Percentiles rank a stretch among this genome's conserved stretches.
Conservation (phyloP, 768 basidiomycete genomes). For the Lanmaoa rubissima region DNA sequence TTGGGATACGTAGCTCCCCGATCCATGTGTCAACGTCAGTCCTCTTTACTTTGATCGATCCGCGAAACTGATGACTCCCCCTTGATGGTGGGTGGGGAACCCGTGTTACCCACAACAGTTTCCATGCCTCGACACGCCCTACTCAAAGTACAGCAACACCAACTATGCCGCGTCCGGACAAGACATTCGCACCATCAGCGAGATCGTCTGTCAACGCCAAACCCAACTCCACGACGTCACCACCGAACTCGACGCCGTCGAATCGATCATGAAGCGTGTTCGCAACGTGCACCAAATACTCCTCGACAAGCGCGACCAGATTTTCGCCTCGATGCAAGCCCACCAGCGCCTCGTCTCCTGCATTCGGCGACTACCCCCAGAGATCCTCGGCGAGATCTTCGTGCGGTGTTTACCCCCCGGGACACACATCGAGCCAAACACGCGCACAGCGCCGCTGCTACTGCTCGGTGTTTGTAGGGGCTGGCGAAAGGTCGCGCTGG, state of each 20-base stretch:
- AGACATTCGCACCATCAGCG: constrained; percentile 9
- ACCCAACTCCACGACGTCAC: constrained; percentile 15
- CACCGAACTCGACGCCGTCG: constrained; percentile 12
- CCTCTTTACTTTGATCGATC: background rate
- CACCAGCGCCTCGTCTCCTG: constrained; percentile 25
- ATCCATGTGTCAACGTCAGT: constrained; percentile 12
- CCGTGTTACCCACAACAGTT: background rate
- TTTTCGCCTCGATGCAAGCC: constrained; percentile 14
- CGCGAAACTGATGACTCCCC: background rate
- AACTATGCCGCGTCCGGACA: constrained; percentile 14
- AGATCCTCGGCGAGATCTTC: constrained; percentile 49
- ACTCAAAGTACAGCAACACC: constrained; percentile 13
- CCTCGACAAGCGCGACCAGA: constrained; percentile 9
- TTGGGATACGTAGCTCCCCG: constrained; percentile 11
- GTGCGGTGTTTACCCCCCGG: constrained; percentile 33
- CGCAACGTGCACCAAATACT: constrained; percentile 8
- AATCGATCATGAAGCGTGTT: constrained; percentile 13
- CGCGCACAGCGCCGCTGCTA: constrained; percentile 33
- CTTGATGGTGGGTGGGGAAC: background rate
- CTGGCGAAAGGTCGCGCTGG: constrained; percentile 41
- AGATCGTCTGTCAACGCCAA: constrained; percentile 16
- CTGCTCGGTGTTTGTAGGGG: constrained; percentile 40
- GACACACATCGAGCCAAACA: constrained; percentile 24
- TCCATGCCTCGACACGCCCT: constrained; percentile 17
- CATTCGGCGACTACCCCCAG: constrained; percentile 41